Evolutionary conservation across 805 yeast species (phyloP), one percentile per base, ranked within the genome.

Genomic region (Barnettozyma californica): DNA sequence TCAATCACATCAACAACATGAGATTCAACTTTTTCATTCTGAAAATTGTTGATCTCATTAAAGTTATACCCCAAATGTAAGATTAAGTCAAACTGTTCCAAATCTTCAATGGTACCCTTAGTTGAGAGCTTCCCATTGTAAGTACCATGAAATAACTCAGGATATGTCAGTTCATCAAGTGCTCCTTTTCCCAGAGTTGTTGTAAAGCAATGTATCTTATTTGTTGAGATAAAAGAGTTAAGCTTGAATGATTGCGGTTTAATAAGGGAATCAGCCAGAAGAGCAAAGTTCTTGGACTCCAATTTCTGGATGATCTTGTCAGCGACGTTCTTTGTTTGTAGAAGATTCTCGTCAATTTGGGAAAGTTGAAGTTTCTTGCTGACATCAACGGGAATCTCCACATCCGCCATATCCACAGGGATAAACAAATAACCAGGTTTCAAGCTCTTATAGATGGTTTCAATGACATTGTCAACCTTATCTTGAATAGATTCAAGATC

Each of bases 371-470:
- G 69, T 11, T 41, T 39, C 43, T 51, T 53, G 21, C 45, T 33
- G 9, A 42, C 63, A 48, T 66, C 67, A 45, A 79, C 70, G 7
- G 63, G 51, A 8, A 59, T 59, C 3, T 16, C 25, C 14, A 59
- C 48, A 45, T 77, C 71, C 3, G 78, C 77, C 56, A 83, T 59
- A 60, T 86, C 86, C 42, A 75, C 69, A 5, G 95, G 94, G 36
- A 87, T 58, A 60, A 75, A 84, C 45, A 86, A 61, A 58, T 82
- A 86, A 8, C 90, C 94, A 1, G 95, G 95, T 61, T 80, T 76
- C 40, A 79, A 77, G 37, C 73, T 70, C 41, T 65, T 68, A 49
- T 75, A 59, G 14, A 84, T 73, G 4, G 70, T 66, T 44, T 59
- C 65, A 51, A 87, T 71, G 13, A 83, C 81, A 16, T 62, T 60